phyloP scores from a whole-genome alignment of 345 rosid genomes.

The Geranium rotundifolium region DNA sequence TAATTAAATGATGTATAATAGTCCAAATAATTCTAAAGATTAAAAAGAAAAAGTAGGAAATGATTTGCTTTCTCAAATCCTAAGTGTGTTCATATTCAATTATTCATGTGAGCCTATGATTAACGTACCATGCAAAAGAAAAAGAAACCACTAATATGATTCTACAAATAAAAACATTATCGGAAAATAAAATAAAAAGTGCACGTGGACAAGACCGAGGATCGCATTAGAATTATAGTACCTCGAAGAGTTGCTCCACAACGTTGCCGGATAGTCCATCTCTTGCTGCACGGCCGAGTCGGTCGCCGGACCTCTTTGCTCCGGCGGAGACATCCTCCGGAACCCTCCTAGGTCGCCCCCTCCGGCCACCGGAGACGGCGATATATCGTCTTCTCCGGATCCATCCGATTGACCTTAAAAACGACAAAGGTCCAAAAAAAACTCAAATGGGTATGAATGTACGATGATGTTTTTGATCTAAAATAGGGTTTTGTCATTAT shows the following conservation, averaged over 20 bases:
- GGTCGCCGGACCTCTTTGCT: conserved; percentile 27
- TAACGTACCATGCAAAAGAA: conserved; percentile 11
- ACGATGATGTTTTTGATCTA: not conserved
- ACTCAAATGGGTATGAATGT: no score
- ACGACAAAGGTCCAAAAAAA: not conserved
- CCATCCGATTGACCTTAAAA: conserved; percentile 49
- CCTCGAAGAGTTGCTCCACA: conserved; percentile 80
- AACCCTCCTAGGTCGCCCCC: conserved; percentile 17
- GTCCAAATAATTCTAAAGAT: no score
- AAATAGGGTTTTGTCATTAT: no score
- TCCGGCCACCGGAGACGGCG: conserved; percentile 32
- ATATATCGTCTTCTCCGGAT: conserved; percentile 64
- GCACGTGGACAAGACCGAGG: not conserved
- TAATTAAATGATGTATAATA: no score
- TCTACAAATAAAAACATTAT: no score
- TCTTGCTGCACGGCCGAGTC: conserved; percentile 36
- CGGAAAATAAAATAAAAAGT: not conserved
- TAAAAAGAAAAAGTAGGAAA: no score
- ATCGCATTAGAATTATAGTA: conserved; percentile 10
- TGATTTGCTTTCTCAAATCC: no score
- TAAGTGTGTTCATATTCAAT: no score
- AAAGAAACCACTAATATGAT: not conserved
- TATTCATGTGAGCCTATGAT: not conserved
- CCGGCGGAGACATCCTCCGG: conserved; percentile 34
- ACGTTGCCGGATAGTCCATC: conserved; percentile 35